A percentile compares a stretch with the other conserved stretches of the same genome.
Evolutionary conservation across 1,284 basidiomycete species (phyloP).

Genomic region (Wolfiporia cocos): DNA sequence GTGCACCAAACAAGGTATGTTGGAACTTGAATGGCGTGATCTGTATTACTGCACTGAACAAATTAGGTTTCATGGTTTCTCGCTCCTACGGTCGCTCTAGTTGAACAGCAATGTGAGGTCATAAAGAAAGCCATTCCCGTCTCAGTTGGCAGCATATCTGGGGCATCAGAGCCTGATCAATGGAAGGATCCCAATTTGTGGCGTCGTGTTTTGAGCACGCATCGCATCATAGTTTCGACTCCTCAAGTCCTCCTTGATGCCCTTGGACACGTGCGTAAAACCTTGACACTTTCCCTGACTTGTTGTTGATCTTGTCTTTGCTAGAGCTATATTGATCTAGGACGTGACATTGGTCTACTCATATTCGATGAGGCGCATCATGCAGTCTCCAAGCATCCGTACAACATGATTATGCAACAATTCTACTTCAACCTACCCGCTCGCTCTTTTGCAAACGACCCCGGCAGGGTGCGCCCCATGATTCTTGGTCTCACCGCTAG

Average conservation of each 20-base stretch:
- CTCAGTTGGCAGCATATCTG: slow-evolving; percentile 59
- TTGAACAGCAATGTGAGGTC: slow-evolving; percentile 62
- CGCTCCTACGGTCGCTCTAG: slow-evolving; percentile 72
- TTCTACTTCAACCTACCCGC: slow-evolving; percentile 54
- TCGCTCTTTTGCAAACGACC: slow-evolving; percentile 21
- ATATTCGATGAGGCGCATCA: slow-evolving; percentile 83
- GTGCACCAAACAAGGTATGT: slow-evolving; percentile 50
- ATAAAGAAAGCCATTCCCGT: slow-evolving; percentile 49
- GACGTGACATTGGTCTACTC: slow-evolving; percentile 57
- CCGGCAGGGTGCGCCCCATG: slow-evolving; percentile 35
- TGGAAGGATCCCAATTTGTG: slow-evolving; percentile 66
- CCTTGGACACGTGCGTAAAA: slow-evolving; percentile 42
- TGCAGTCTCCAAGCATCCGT: slow-evolving; percentile 65
- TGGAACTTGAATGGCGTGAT: slow-evolving; percentile 9
- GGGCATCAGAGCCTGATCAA: slow-evolving; percentile 69
- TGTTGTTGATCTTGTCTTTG: too few relatives aligned
- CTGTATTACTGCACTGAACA: not conserved
- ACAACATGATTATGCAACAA: slow-evolving; percentile 69
- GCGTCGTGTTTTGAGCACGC: slow-evolving; percentile 42
- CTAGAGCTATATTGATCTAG: slow-evolving; percentile 55
- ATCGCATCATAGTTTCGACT: slow-evolving; percentile 69
- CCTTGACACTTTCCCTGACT: not conserved
- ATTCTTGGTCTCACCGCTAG: slow-evolving; percentile 76
- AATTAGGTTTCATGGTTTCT: slow-evolving; percentile 70
- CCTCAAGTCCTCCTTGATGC: slow-evolving; percentile 79